phyloP scores from a whole-genome alignment of 768 basidiomycete genomes.

The Suillus clintonianus region DNA sequence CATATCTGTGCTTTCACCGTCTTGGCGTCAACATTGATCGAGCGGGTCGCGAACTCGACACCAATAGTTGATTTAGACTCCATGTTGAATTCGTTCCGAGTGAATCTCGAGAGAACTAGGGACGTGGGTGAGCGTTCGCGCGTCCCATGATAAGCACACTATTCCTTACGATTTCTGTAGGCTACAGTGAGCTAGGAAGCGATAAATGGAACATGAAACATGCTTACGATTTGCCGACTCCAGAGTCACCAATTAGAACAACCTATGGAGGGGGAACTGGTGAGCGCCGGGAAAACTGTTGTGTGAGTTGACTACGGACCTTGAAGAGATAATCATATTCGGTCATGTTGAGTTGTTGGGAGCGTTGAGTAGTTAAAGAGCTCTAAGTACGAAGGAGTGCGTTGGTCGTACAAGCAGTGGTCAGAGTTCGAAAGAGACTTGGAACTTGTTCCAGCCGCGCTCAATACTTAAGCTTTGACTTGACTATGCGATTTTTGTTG shows the following conservation, averaged over 20 bases:
- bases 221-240: constrained; percentile 98
- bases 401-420: constrained; percentile 8
- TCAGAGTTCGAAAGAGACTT: constrained; percentile 33
- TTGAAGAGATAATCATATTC: constrained; percentile 99
- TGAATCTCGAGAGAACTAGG: constrained; percentile 98
- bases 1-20: constrained; percentile 98
- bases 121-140: constrained; percentile 9
- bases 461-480: neutral
- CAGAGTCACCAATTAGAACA: constrained; percentile 98
- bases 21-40: constrained; percentile 94
- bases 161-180: constrained; percentile 36
- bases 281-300: neutral
- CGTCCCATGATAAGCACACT: neutral
- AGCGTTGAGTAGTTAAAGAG: constrained; percentile 11
- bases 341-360: constrained; percentile 53
- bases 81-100: constrained; percentile 98
- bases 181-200: constrained; percentile 2
- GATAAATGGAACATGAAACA: constrained; percentile 11
- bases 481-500: neutral
- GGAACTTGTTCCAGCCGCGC: neutral
- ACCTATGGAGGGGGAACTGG: constrained; percentile 54
- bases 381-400: constrained; percentile 6
- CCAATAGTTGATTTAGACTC: constrained; percentile 99
- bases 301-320: constrained; percentile 45
- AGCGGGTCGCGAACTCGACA: constrained; percentile 97